Percentiles rank a stretch among this genome's conserved stretches.
Conservation (phyloP, 2,329 filamentous ascomycete genomes). For the Cladophialophora psammophila region DNA sequence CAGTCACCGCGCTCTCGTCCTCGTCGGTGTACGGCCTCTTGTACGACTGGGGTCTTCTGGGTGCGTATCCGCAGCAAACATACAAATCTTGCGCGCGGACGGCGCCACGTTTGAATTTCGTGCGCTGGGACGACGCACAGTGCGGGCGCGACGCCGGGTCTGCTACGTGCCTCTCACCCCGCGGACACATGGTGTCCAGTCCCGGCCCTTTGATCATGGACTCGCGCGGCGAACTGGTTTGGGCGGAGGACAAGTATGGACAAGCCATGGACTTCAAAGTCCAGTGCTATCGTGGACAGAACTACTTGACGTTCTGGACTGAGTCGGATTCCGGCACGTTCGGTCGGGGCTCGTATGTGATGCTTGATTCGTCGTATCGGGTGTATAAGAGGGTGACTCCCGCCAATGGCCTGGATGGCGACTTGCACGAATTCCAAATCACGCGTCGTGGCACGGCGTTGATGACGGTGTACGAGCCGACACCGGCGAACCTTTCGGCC, state of each 20-base stretch:
- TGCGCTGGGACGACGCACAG: conserved; percentile 37
- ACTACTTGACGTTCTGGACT: conserved; percentile 59
- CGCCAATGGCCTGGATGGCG: conserved; percentile 17
- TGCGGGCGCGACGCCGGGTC: conserved; percentile 52
- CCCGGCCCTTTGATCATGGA: conserved; percentile 56
- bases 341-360: conserved; percentile 56
- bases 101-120: conserved; percentile 40
- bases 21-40: not conserved
- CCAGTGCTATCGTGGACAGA: conserved; percentile 52
- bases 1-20: not conserved
- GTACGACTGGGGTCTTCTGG: conserved; percentile 29
- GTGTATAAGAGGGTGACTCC: conserved; percentile 8
- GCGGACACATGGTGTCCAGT: conserved; percentile 45
- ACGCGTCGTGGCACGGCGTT: conserved; percentile 25
- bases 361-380: conserved; percentile 43
- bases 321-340: conserved; percentile 57
- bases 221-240: conserved; percentile 54
- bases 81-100: conserved; percentile 24
- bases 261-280: conserved; percentile 57
- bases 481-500: conserved; percentile 15
- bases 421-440: conserved; percentile 33
- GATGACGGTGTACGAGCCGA: conserved; percentile 26
- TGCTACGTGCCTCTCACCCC: conserved; percentile 52
- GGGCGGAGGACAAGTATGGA: conserved; percentile 49
- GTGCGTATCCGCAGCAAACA: conserved; percentile 20